Percentiles rank a stretch among this genome's conserved stretches.
phyloP scores from a whole-genome alignment of 73 alveolate species.

The Paramecium biaurelia region DNA sequence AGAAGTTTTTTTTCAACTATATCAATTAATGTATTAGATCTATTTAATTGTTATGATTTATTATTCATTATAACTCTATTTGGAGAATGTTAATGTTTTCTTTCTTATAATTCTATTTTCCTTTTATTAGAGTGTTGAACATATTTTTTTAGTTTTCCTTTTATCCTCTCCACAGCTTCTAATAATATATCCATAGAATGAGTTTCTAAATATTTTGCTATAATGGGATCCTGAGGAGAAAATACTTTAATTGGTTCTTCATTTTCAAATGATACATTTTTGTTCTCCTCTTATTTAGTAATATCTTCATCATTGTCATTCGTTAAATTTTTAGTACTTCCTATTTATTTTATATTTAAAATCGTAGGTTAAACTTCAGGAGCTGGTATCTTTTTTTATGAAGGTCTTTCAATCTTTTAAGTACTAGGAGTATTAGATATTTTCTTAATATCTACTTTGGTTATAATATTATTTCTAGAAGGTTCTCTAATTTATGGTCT shows the following conservation, averaged over 20 bases:
- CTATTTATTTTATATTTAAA: background rate
- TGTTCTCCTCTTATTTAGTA: background rate
- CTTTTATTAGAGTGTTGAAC: background rate
- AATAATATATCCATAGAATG: background rate
- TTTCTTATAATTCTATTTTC: background rate
- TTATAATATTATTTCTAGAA: background rate
- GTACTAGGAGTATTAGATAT: background rate
- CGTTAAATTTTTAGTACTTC: background rate
- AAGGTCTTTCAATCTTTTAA: background rate
- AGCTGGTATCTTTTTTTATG: background rate
- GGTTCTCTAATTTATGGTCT: background rate
- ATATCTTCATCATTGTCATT: background rate
- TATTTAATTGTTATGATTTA: background rate
- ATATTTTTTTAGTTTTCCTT: background rate
- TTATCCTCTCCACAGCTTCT: background rate
- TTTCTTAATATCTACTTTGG: background rate
- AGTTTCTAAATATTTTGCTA: background rate
- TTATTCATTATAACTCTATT: background rate
- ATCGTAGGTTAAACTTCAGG: background rate
- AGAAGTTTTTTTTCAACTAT: background rate
- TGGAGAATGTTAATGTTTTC: background rate
- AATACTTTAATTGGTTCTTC: background rate
- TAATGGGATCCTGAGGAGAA: background rate
- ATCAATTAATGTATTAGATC: background rate
- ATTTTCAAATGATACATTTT: background rate